A percentile compares a stretch with the other conserved stretches of the same genome.
Evolutionary conservation across 106 monocot genomes (phyloP).

Genomic region (Acanthochlamys bracteata): DNA sequence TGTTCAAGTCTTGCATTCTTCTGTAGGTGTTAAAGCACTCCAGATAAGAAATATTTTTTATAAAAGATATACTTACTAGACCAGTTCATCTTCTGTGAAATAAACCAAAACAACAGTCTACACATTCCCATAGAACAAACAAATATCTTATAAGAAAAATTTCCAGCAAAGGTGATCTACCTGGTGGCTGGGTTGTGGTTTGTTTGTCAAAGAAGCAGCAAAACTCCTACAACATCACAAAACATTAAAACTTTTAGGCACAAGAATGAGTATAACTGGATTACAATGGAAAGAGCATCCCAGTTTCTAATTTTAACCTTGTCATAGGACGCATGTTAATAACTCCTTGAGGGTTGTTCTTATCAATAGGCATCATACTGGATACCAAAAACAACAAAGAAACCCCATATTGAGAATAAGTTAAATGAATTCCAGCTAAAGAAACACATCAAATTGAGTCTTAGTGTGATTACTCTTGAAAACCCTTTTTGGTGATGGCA

Average conservation of each 20-base stretch:
- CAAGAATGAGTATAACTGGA: not conserved
- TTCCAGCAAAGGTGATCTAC: slow-evolving; percentile 16
- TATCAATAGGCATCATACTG: slow-evolving; percentile 28
- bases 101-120: no score
- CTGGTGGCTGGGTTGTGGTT: slow-evolving; percentile 32
- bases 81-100: not conserved
- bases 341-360: slow-evolving; percentile 12
- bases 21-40: not conserved
- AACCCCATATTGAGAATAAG: not conserved
- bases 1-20: slow-evolving; percentile 11
- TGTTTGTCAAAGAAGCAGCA: slow-evolving; percentile 53
- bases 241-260: not conserved
- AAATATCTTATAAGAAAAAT: not conserved
- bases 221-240: slow-evolving; percentile 39
- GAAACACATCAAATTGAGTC: not conserved
- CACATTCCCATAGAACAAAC: not conserved
- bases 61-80: not conserved
- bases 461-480: slow-evolving; percentile 28
- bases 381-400: slow-evolving; percentile 3
- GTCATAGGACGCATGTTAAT: slow-evolving; percentile 54
- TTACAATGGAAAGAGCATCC: not conserved
- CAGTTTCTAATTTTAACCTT: slow-evolving; percentile 29
- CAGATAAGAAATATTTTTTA: not conserved
- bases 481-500: slow-evolving; percentile 36
- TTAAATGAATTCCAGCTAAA: not conserved